Conservation (phyloP, 371 early-diverging fungal species). For the Rhizopus arrhizus region DNA sequence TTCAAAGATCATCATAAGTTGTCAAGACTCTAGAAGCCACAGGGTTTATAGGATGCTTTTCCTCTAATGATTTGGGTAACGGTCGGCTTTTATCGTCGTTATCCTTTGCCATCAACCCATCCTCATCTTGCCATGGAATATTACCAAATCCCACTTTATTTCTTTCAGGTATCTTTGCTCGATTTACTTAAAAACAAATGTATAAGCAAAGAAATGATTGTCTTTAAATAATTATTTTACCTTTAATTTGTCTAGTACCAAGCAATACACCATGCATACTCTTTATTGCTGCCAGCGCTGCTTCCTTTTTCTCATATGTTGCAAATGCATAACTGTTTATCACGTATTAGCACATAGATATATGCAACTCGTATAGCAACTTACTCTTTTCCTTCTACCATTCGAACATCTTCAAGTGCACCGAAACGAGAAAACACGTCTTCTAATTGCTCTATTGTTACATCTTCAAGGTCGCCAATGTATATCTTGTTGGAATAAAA, state of each 20-base stretch:
- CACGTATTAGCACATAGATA: no score
- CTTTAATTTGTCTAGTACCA: slow-evolving; percentile 54
- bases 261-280: slow-evolving; percentile 54
- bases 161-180: slow-evolving; percentile 64
- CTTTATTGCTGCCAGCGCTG: slow-evolving; percentile 52
- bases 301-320: slow-evolving; percentile 50
- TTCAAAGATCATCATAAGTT: slow-evolving; percentile 3
- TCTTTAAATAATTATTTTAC: slow-evolving; percentile 16
- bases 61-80: slow-evolving; percentile 10
- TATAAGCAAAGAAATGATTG: neutral
- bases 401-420: slow-evolving; percentile 49
- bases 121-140: slow-evolving; percentile 63
- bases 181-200: slow-evolving; percentile 41
- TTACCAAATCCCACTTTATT: slow-evolving; percentile 65
- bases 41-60: neutral
- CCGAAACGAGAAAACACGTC: slow-evolving; percentile 57
- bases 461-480: slow-evolving; percentile 54
- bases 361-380: neutral
- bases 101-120: slow-evolving; percentile 44
- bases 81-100: slow-evolving; percentile 18
- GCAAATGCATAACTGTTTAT: slow-evolving; percentile 52
- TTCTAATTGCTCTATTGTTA: slow-evolving; percentile 39
- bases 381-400: slow-evolving; percentile 64
- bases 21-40: neutral
- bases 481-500: slow-evolving; percentile 61